Percentiles rank a stretch among this genome's conserved stretches.
Evolutionary conservation across 192 early-diverging fungal genomes (phyloP).

Genomic region (Kickxella alabastrina): DNA sequence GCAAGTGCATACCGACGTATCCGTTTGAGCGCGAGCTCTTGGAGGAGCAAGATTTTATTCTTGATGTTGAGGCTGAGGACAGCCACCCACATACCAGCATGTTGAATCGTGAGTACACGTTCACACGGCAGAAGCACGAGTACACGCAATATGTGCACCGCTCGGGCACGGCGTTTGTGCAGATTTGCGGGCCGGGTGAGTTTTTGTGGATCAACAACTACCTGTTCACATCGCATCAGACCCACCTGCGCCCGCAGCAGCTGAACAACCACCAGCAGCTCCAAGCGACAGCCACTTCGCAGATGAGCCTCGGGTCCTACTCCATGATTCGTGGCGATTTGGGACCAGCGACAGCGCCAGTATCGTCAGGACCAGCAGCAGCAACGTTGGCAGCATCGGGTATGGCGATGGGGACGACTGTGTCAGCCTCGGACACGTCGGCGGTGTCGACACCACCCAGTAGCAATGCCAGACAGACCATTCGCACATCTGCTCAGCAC

Average conservation of each 20-base stretch:
- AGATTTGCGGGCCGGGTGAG: constrained; percentile 69
- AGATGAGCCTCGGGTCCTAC: constrained; percentile 8
- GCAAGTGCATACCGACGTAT: constrained; percentile 47
- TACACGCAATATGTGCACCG: constrained; percentile 90
- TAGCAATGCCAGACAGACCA: neutral
- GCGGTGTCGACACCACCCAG: neutral
- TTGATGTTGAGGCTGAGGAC: constrained; percentile 89
- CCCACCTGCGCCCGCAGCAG: constrained; percentile 15
- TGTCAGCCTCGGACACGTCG: neutral
- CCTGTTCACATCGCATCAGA: constrained; percentile 50
- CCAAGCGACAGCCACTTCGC: neutral
- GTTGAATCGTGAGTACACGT: constrained; percentile 57
- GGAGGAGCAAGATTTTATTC: constrained; percentile 76
- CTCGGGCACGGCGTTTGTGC: constrained; percentile 88
- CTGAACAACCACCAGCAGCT: neutral
- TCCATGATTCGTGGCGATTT: neutral
- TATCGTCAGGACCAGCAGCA: neutral
- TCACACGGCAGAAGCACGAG: constrained; percentile 39
- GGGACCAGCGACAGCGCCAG: neutral
- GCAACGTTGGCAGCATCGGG: neutral
- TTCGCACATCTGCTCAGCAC: neutral
- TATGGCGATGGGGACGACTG: neutral
- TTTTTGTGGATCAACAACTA: constrained; percentile 90
- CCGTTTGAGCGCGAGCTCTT: constrained; percentile 81
- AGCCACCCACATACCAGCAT: constrained; percentile 66